Base-by-base conservation (phyloP, 2,329 filamentous ascomycete species). In the Verticillium longisporum region DNA sequence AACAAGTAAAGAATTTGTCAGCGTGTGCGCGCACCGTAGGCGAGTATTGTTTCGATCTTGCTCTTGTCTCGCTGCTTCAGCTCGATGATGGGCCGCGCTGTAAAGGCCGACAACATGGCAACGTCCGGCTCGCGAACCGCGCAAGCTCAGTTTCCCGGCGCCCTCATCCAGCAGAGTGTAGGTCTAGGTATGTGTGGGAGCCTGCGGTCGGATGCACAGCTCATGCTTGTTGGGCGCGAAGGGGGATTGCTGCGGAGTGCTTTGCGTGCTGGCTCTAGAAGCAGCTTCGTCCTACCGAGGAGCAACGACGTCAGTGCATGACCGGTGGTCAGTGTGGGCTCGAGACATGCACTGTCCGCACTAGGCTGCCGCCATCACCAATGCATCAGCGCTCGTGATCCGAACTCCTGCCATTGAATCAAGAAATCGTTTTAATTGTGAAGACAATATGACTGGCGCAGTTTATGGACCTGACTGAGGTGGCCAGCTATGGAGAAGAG, bases 21-120 rank as follows among this genome's bases (percentile, higher is more conserved):
- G 26, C 5, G 41, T 55, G 60, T 55, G 56, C 60, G 64, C 75
- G 61, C 82, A 91, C 90, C 92, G 77, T 97, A 91, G 64, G 94
- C 91, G 56, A 98, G 83, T 67, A 99, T 91, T 57, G 91, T 95
- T 78, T 99, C 95, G 77, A 99, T 97, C 81, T 90, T 95, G 67
- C 91, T 96, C 81, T 96, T 97, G 85, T 98, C 94, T 76, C 91
- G 89, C 76, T 88, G 88, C 79, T 90, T 93, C 71, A 99, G 89
- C 90, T 99, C 95, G 82, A 98, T 90, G 74, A 99, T 94, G 66
- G 93, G 91, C 72, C 91, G 90, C 80, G 95, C 93, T 69, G 90
- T 96, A 79, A 99, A 99, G 73, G 95, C 95, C 77, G 94, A 96
- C 77, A 99, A 89, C 95, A 97, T 97, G 76, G 80, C 81, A 75